phyloP scores from a whole-genome alignment of 345 rosid genomes.

The Eucalyptus cloeziana region DNA sequence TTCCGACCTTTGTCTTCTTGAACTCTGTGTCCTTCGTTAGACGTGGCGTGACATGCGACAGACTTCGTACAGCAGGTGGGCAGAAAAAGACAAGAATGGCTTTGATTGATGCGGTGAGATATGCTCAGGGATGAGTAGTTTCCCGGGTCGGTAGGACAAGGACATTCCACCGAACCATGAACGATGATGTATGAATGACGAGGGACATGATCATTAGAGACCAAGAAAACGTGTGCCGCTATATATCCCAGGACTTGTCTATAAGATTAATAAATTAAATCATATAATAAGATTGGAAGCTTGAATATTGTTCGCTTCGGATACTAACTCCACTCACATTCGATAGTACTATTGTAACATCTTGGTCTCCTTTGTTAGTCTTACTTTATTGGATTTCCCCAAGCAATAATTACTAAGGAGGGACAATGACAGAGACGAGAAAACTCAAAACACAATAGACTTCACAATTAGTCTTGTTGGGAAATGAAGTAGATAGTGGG shows the following conservation, averaged over 20 bases:
- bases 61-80: background rate
- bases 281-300: background rate
- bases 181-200: background rate
- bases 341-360: background rate
- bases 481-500: too few species aligned
- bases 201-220: background rate
- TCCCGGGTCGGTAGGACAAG: background rate
- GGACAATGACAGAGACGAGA: background rate
- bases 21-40: background rate
- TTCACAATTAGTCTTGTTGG: background rate
- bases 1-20: background rate
- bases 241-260: background rate
- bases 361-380: background rate
- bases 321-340: background rate
- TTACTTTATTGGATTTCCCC: background rate
- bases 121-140: background rate
- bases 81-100: background rate
- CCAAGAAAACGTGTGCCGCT: background rate
- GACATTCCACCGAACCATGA: background rate
- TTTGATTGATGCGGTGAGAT: background rate
- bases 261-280: background rate
- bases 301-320: background rate
- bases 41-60: background rate
- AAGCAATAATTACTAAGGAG: background rate
- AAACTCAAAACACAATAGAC: background rate